Evolutionary conservation across 225 moss, liverwort and hornwort species (phyloP).

Genomic region (Pseudisothecium myosuroides): DNA sequence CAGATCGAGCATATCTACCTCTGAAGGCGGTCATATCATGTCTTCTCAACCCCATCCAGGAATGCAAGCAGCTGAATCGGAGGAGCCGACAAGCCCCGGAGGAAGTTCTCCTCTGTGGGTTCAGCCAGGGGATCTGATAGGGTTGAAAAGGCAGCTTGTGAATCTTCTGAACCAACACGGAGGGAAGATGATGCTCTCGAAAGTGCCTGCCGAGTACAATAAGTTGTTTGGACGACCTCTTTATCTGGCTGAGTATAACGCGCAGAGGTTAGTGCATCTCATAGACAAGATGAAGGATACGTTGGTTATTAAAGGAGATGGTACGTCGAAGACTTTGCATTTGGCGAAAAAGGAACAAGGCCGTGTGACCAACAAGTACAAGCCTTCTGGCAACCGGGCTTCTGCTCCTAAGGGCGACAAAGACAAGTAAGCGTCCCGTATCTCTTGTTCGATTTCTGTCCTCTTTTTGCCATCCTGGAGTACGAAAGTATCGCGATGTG

Average conservation of each 20-base stretch:
- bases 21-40: slow-evolving; percentile 25
- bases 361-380: slow-evolving; percentile 53
- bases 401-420: slow-evolving; percentile 44
- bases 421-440: slow-evolving; percentile 20
- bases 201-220: slow-evolving; percentile 70
- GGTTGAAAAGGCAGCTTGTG: slow-evolving; percentile 65
- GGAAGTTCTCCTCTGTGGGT: slow-evolving; percentile 30
- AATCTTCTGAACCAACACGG: slow-evolving; percentile 45
- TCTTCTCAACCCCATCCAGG: slow-evolving; percentile 17
- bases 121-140: slow-evolving; percentile 43
- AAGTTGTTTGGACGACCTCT: slow-evolving; percentile 64
- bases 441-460: background rate
- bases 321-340: slow-evolving; percentile 44
- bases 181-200: slow-evolving; percentile 62
- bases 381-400: slow-evolving; percentile 50
- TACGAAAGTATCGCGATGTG: background rate
- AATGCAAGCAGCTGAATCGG: slow-evolving; percentile 30
- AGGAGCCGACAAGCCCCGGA: slow-evolving; percentile 52
- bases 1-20: slow-evolving; percentile 11
- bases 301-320: slow-evolving; percentile 65
- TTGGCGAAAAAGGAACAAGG: slow-evolving; percentile 46
- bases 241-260: slow-evolving; percentile 57
- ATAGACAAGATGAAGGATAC: slow-evolving; percentile 77
- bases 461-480: background rate
- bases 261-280: slow-evolving; percentile 49